A percentile compares a stretch with the other conserved stretches of the same genome.
phyloP scores from a whole-genome alignment of 768 basidiomycete genomes.

The Pleurotus pulmonarius region DNA sequence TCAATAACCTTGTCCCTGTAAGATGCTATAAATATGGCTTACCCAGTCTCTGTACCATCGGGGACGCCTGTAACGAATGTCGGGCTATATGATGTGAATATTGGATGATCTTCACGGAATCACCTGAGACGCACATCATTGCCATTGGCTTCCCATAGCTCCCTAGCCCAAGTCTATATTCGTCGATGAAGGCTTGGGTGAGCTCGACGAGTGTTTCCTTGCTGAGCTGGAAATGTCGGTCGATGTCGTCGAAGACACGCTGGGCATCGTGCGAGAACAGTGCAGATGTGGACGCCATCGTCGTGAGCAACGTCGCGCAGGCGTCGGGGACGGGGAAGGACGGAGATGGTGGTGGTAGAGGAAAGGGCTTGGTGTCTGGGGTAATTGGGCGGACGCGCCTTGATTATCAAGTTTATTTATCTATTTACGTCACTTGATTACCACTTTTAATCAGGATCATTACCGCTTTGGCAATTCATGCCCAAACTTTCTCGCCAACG shows the following conservation, averaged over 20 bases:
- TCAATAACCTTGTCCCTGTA: background rate
- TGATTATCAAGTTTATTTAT: background rate
- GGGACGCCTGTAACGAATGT: conserved; percentile 96
- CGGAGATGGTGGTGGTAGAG: conserved; percentile 15
- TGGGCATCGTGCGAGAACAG: conserved; percentile 39
- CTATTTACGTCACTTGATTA: conserved; percentile 7
- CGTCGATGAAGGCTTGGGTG: conserved; percentile 74
- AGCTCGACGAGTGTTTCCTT: conserved; percentile 62
- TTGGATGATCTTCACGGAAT: background rate
- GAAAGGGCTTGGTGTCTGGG: background rate
- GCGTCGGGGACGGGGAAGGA: background rate
- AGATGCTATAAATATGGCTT: conserved; percentile 18
- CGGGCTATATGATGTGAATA: conserved; percentile 52
- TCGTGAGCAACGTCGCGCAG: background rate
- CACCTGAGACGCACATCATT: conserved; percentile 69
- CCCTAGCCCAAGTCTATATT: conserved; percentile 71
- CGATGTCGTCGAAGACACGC: conserved; percentile 58
- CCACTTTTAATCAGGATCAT: conserved; percentile 3
- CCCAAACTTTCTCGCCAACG: background rate
- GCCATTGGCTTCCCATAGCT: conserved; percentile 81
- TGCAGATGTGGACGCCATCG: conserved; percentile 42
- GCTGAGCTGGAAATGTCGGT: conserved; percentile 67
- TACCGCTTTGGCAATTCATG: background rate
- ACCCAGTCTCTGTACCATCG: conserved; percentile 93
- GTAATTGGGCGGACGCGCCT: background rate